A percentile compares a stretch with the other conserved stretches of the same genome.
Conservation (phyloP, 176 grass and related monocot genomes). For the Microstegium vimineum region DNA sequence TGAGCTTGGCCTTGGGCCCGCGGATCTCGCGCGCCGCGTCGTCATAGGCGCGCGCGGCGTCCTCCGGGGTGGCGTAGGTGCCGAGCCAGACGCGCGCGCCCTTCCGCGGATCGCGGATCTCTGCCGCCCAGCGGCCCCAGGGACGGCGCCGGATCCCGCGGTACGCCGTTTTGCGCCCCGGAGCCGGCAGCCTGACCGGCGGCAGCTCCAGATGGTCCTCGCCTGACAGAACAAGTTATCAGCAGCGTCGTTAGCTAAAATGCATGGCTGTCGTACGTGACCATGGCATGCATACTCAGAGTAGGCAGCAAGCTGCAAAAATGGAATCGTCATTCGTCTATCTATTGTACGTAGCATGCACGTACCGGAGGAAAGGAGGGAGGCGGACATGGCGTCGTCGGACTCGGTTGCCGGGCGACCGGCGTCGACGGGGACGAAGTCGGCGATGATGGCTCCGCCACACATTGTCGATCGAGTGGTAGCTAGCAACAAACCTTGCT, state of each 20-base stretch:
- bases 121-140: conserved; percentile 86
- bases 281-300: not conserved
- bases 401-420: not conserved
- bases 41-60: conserved; percentile 79
- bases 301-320: too few species aligned
- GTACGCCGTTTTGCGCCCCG: conserved; percentile 56
- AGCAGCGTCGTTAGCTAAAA: too few species aligned
- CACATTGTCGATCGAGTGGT: conserved; percentile 38
- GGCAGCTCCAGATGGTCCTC: not conserved
- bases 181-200: conserved; percentile 8
- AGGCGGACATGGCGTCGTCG: not conserved
- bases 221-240: not conserved
- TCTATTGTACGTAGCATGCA: too few species aligned
- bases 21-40: conserved; percentile 60
- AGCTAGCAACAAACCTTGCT: too few species aligned
- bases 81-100: conserved; percentile 84
- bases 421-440: conserved; percentile 9
- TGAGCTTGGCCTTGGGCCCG: conserved; percentile 71
- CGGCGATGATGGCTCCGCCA: conserved; percentile 44
- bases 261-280: too few species aligned
- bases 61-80: conserved; percentile 72
- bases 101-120: conserved; percentile 85
- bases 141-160: conserved; percentile 72
- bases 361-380: conserved; percentile 6
- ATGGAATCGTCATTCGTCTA: too few species aligned